These are phyloP conservation scores for Drosera spatulata DNA, from an alignment of 179 eudicot genomes.

Conservation along the genomic window DNA sequence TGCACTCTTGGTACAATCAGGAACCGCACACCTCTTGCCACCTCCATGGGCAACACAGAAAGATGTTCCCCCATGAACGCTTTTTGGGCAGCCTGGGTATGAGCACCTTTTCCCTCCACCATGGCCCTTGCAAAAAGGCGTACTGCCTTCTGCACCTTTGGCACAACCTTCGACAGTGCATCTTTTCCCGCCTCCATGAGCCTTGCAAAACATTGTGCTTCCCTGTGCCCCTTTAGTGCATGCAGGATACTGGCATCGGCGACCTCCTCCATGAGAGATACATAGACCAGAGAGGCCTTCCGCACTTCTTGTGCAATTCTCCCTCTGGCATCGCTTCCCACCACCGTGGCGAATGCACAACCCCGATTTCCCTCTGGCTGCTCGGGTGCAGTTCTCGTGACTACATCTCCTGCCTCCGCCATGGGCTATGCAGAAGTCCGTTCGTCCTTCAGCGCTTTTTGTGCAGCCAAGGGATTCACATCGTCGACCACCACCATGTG, in stretches of 20 bases:
- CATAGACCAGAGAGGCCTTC: slow-evolving; percentile 97
- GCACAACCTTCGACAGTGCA: slow-evolving; percentile 73
- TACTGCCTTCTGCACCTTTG: slow-evolving; percentile 96
- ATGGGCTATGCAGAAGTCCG: slow-evolving; percentile 89
- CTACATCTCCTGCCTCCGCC: slow-evolving; percentile 93
- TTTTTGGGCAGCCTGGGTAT: slow-evolving; percentile 75
- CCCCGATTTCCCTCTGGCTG: slow-evolving; percentile 92
- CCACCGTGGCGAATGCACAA: slow-evolving; percentile 94
- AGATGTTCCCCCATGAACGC: slow-evolving; percentile 91
- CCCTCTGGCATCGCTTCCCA: slow-evolving; percentile 82
- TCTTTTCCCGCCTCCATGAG: slow-evolving; percentile 93
- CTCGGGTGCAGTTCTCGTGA: slow-evolving; percentile 67
- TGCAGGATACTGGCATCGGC: slow-evolving; percentile 65
- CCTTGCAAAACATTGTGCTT: slow-evolving; percentile 93
- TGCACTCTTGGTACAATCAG: slow-evolving; percentile 87
- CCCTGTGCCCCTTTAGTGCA: slow-evolving; percentile 97
- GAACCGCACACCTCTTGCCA: slow-evolving; percentile 78
- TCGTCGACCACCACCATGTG: slow-evolving; percentile 96
- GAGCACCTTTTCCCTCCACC: slow-evolving; percentile 96
- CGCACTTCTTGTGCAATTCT: slow-evolving; percentile 81
- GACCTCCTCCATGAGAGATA: slow-evolving; percentile 96
- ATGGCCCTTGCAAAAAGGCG: slow-evolving; percentile 89
- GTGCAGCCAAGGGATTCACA: slow-evolving; percentile 90
- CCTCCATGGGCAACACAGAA: slow-evolving; percentile 98
- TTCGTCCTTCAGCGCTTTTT: slow-evolving; percentile 93